Base-by-base conservation (phyloP, 305 asterid species). In the Striga hermonthica region DNA sequence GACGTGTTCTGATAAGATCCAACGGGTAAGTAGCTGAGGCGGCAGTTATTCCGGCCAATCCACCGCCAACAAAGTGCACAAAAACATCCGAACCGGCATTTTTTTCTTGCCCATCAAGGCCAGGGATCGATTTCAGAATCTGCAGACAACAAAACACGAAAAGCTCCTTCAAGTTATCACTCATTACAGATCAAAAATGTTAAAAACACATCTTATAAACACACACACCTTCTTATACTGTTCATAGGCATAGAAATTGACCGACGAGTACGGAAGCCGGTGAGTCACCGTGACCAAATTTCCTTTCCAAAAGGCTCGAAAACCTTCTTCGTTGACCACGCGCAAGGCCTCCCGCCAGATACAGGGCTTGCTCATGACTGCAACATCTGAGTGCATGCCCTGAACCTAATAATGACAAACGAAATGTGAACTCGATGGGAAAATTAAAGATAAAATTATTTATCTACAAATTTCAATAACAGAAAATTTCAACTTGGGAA, bases 271-370 rank as follows among this genome's bases (percentile, higher is more conserved):
- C 0, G 96, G 96, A 48, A 88, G 83, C n/a, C 96, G 82, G 68
- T 88, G 96, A 40, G 80, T 91, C 68, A 86, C 80, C 1, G 96
- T 88, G 75, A 88, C 94, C 71, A 88, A 71, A 68, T 88, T 88
- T 68, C 96, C 96, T 76, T 79, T 88, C 96, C 96, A 88, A 57
- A 88, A 86, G 9, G 96, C 96, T 66, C 88, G 76, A 62, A 86
- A 81, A 41, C 96, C 96, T 77, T 88, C 96, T 81, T 88, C 96
- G 5, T 81, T 74, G 8, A 79, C 79, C 65, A 88, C 80, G 1
- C 95, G 83, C 57, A 80, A 11, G 40, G 91, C 91, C 77, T 88
- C 96, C 0, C 72, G 80, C 73, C 81, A 79, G 60, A 88, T 77
- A 40, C 86, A 69, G 64, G 90, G 87, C 67, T 81, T 88, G 67